Base-by-base conservation (phyloP, 2,329 filamentous ascomycete genomes). In the Sporothrix protearum region DNA sequence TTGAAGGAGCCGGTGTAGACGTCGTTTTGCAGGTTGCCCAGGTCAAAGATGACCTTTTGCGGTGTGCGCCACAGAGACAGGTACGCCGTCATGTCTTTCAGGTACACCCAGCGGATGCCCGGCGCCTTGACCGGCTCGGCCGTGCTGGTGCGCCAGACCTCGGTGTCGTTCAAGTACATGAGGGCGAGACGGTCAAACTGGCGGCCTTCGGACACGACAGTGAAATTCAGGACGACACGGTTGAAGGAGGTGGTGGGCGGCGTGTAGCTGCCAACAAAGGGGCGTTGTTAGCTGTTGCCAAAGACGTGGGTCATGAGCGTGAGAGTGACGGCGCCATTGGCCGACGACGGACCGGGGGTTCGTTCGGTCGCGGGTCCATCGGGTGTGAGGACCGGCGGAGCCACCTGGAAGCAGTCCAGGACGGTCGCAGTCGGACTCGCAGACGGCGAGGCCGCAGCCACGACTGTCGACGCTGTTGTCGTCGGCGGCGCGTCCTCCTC, bases 81-180 rank as follows among this genome's bases (percentile, higher is more conserved):
- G 77, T 89, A 94, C 69, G 86, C 84, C 1, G 90, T 92, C 87
- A 94, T 89, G 78, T 96, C 92, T 79, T 95, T 96, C 70, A 89
- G 82, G 77, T 92, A 93, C 0, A 86, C 89, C 91, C 91, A 95
- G 59, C 85, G 82, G 73, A 96, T 94, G 7, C 92, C 92, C 28
- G 85, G 85, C 4, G 81, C 76, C 3, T 76, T 75, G 0, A 88
- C 92, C 0, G 93, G 92, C 80, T 96, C 91, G 3, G 92, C 91
- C 0, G 93, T 96, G 5, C 92, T 94, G 1, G 92, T 94, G 30
- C 92, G 85, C 84, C 91, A 96, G n/a, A 96, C 85, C 78, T 96
- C 92, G 10, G 87, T 88, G 78, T 95, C 91, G 53, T 88, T 88
- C 49, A 96, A 83, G 76, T 90, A 96, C 85, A 96, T 89, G 42